Base-by-base conservation (phyloP, 495 filamentous ascomycete genomes). In the Penicillium daleae region DNA sequence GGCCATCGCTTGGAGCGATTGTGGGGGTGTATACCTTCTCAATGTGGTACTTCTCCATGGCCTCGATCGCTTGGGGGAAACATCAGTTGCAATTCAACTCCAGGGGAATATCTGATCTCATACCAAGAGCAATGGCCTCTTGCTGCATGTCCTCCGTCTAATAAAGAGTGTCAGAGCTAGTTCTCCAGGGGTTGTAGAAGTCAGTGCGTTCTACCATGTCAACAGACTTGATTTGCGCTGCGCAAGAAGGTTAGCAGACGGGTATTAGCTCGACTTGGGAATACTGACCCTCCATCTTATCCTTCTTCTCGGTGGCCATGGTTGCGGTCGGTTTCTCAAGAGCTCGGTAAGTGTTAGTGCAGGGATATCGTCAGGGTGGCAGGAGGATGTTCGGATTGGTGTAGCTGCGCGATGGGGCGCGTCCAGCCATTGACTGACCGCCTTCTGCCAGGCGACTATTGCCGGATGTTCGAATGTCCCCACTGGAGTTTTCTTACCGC, bases 111-210 rank as follows among this genome's bases (percentile, higher is more conserved):
- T 26, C 4, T 21, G 52, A 50, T 3, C 49, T 24, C 92, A 65
- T 89, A 97, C 94, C 92, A 74, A 97, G 87, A 80, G 97, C 92
- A 65, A 98, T 87, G 29, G 89, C 92, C 75, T 97, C 93, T 67
- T 90, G 88, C 71, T 97, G 92, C 96, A 98, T 97, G 62, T 97
- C 94, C 65, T 98, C 95, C 60, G 87, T 92, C 95, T 97, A 66
- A 58, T 54, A 17, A 24, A 59, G 2, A 15, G 15, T 31, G 56
- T 73, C 48, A 66, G 12, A 70, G 49, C 75, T 68, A 33, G 32
- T n/a, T 12, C 50, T 26, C n/a, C 21, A 49, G 6, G 33, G 39
- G 33, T 59, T 26, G 22, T 24, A 19, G 27, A 22, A 12, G 21
- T 40, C 35, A 21, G 37, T 56, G 29, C 54, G 61, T 33, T 80